Evolutionary conservation across 768 basidiomycete genomes (phyloP).

Genomic region (Tulasnella sp.): DNA sequence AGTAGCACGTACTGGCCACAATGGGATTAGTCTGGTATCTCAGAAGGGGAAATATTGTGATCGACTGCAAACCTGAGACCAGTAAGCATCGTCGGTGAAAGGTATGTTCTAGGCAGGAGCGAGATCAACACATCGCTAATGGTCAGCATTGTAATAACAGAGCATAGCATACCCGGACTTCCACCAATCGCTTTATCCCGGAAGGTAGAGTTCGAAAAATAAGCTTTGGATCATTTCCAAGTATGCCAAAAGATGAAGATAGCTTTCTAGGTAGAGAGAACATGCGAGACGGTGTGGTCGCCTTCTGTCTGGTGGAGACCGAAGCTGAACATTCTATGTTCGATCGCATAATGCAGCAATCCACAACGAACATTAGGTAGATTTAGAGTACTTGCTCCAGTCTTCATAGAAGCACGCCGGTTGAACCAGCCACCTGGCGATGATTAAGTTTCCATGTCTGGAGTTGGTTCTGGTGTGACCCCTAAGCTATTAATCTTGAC

Average conservation of each 20-base stretch:
- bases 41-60: not conserved
- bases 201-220: conserved; percentile 73
- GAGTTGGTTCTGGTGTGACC: too few relatives aligned
- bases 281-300: conserved; percentile 7
- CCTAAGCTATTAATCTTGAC: too few relatives aligned
- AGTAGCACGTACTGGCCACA: conserved; percentile 57
- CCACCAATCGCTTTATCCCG: conserved; percentile 66
- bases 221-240: conserved; percentile 82
- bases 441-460: too few relatives aligned
- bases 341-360: too few relatives aligned
- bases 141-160: not conserved
- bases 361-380: too few relatives aligned
- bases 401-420: too few relatives aligned
- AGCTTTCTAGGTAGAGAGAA: conserved; percentile 51
- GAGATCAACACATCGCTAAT: conserved; percentile 3
- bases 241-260: conserved; percentile 60
- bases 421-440: too few relatives aligned
- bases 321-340: too few relatives aligned
- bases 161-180: conserved; percentile 51
- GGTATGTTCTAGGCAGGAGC: conserved; percentile 48
- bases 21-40: conserved; percentile 2
- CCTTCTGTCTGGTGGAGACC: not conserved
- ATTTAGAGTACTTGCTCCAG: too few relatives aligned
- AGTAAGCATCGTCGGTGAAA: conserved; percentile 59
- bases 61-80: conserved; percentile 61